Percentiles rank a stretch among this genome's conserved stretches.
These are phyloP conservation scores for Malassezia dermatis DNA, from an alignment of 1,284 basidiomycete species.

Conservation along the genomic window DNA sequence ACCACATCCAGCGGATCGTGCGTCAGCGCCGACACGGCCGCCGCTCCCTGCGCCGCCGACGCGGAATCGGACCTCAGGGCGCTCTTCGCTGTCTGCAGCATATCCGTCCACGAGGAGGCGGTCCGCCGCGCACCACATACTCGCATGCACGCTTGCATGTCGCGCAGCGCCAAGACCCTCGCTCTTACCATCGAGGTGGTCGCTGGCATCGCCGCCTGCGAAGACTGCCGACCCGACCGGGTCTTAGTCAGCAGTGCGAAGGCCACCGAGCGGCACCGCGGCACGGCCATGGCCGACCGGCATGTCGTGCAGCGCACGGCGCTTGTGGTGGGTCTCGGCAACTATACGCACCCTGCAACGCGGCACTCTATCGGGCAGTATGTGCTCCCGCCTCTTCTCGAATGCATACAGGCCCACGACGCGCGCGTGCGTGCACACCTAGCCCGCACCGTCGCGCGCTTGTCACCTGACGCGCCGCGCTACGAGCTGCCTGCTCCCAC, in stretches of 20 bases:
- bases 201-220: not conserved
- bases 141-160: not conserved
- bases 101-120: conserved; percentile 7
- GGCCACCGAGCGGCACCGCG: not conserved
- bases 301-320: conserved; percentile 8
- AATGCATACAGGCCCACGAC: conserved; percentile 1
- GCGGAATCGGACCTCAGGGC: not conserved
- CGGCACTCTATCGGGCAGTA: conserved; percentile 18
- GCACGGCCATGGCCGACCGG: conserved; percentile 2
- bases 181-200: not conserved
- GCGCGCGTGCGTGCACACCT: not conserved
- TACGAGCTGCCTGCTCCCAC: not conserved
- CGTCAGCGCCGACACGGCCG: not conserved
- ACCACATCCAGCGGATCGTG: conserved; percentile 36
- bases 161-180: not conserved
- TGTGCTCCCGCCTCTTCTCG: not conserved
- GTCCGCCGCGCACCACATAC: not conserved
- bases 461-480: not conserved
- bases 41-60: not conserved
- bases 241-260: conserved; percentile 8
- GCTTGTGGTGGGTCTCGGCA: conserved; percentile 12
- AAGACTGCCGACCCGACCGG: not conserved
- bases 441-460: not conserved
- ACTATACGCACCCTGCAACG: conserved; percentile 15
- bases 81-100: conserved; percentile 3